Base-by-base conservation (phyloP, 371 early-diverging fungal genomes). In the Haplosporangium sp. region DNA sequence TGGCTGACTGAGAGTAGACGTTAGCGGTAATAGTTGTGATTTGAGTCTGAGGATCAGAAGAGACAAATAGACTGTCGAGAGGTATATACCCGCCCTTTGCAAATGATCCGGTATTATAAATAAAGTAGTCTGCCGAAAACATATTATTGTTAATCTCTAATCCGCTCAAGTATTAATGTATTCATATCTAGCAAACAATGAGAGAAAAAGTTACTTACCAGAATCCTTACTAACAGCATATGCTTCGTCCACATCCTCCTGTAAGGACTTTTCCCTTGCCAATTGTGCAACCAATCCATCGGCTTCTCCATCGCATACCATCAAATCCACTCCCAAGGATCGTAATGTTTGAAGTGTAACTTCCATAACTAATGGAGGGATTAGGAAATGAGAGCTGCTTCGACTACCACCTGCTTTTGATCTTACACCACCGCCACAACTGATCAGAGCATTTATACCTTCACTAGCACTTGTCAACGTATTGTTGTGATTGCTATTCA, bases 221-320 rank as follows among this genome's bases (percentile, higher is more conserved):
- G 90, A 89, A 63, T 90, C 90, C 67, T 86, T 85, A 74, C 88
- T 88, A 2, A 90, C 77, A 3, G 85, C 85, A 53, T 88, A 90
- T 0, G 85, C 90, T 34, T 81, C 81, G 2, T 64, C 58, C 7
- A 81, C 69, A 34, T 27, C 8, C 17, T 61, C 65, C 19, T 81
- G 69, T 65, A 81, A 35, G 3, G 84, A 71, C 34, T 71, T 74
- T 44, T 84, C 73, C 55, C 82, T 72, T 0, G 90, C 88, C 61
- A 86, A 45, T 11, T 58, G 63, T 0, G 84, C 88, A 10, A 89
- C 88, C 38, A 81, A 82, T 8, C 86, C 85, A 62, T 90, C 90
- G 8, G 90, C 90, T 70, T 90, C 90, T 44, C 77, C 85, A 44
- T 84, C 71, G 55, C 89, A 88, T 3, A 86, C 77, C 52, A 79